These are phyloP conservation scores for Flaveria trinervia DNA, from an alignment of 129 eudicot genomes.

Conservation along the genomic window DNA sequence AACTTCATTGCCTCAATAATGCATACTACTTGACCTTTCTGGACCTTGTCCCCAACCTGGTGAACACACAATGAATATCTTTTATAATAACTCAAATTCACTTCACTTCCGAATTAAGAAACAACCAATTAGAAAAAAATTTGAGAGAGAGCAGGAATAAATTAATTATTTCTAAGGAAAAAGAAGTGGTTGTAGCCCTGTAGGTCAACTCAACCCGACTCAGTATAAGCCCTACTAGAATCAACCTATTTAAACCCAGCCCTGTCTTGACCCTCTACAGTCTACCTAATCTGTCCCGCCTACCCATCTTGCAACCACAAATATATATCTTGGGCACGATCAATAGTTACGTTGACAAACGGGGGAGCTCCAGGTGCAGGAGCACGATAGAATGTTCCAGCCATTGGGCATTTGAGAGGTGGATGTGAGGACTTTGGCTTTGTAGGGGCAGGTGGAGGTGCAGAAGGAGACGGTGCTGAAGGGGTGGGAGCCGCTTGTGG, in stretches of 20 bases:
- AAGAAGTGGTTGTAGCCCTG: background rate
- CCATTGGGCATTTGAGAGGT: constrained; percentile 79
- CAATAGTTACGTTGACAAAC: constrained; percentile 61
- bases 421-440: constrained; percentile 62
- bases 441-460: constrained; percentile 48
- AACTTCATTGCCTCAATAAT: constrained; percentile 91
- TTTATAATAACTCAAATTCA: background rate
- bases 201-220: background rate
- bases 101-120: background rate
- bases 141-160: background rate
- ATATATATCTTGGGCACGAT: background rate
- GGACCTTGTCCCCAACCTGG: constrained; percentile 84
- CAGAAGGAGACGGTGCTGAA: constrained; percentile 44
- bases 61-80: constrained; percentile 8
- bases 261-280: background rate
- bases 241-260: background rate
- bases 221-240: background rate
- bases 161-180: background rate
- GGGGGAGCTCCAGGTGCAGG: constrained; percentile 88
- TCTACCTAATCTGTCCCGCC: background rate
- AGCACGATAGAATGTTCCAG: constrained; percentile 79
- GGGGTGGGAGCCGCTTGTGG: constrained; percentile 41
- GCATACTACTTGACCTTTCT: constrained; percentile 88
- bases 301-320: background rate
- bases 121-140: background rate